Evolutionary conservation across 2,329 filamentous ascomycete genomes (phyloP), one percentile per base, ranked within the genome.

Genomic region (Calonectria henricotiae): DNA sequence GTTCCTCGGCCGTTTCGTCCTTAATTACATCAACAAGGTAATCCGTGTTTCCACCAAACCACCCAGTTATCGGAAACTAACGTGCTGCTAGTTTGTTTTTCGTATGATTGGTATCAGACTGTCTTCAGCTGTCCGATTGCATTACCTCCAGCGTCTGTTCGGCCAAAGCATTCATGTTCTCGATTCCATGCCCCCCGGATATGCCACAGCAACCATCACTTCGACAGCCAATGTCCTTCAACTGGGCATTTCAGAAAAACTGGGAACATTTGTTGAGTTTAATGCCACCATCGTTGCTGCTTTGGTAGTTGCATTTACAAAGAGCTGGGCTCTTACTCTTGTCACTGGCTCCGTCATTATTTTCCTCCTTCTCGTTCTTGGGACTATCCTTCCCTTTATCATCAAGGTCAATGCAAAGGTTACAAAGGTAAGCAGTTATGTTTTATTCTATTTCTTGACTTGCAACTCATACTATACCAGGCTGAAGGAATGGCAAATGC

Each of bases 151-250:
- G 55, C 85, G 86, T 44, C 86, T 93, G 5, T 90, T 95, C 61
- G 83, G 85, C 3, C 91, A 93, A 79, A 89, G 90, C 60, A 88
- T 94, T 54, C 89, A 91, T 70, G 89, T 91, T 41, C 89, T 93
- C 51, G 92, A 94, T 79, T 89, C 89, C 17, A 89, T 91, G 84
- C 87, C 89, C 0, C 83, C 89, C 0, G 91, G 91, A 1, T 84
- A 88, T n/a, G 88, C 89, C 0, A 89, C 90, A 0, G 86, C 85
- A 15, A 90, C 90, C 41, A 91, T 92, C 71, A 92, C 90, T 0
- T 87, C 88, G 2, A 90, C 89, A 1, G 88, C 89, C 70, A 92
- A 92, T 77, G 86, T 85, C 1, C 82, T 92, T n/a, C 90, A 92
- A 79, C 82, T 91, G 13, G 90, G 90, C 3, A 90, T 91, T 44